These are phyloP conservation scores for Dillenia suffruticosa DNA, from an alignment of 164 flowering plant genomes.

Conservation along the genomic window DNA sequence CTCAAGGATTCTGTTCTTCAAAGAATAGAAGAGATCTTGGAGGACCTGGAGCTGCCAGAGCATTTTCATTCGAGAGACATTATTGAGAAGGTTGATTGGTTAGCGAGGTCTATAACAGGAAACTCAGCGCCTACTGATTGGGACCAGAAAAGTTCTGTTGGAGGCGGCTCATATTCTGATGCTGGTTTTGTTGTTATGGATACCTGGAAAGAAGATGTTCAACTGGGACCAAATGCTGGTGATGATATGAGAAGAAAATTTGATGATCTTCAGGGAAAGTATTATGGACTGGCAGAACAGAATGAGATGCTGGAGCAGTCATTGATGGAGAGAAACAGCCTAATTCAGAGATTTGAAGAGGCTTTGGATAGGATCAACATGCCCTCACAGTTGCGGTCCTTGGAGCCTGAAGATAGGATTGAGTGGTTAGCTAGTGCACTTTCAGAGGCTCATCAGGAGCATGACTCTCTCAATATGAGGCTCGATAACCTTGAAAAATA, in stretches of 20 bases:
- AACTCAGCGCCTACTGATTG: conserved; percentile 57
- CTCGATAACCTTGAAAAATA: conserved; percentile 52
- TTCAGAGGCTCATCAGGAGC: conserved; percentile 56
- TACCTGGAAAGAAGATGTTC: conserved; percentile 63
- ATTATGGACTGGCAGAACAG: conserved; percentile 90
- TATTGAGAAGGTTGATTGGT: conserved; percentile 87
- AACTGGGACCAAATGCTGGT: conserved; percentile 28
- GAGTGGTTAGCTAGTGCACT: conserved; percentile 77
- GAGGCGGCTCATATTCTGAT: conserved; percentile 66
- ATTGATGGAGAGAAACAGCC: conserved; percentile 82
- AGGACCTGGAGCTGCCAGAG: conserved; percentile 92
- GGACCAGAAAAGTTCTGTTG: conserved; percentile 72
- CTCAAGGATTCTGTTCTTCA: conserved; percentile 91
- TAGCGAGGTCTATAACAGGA: conserved; percentile 64
- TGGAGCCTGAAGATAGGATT: conserved; percentile 83
- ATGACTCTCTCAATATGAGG: conserved; percentile 48
- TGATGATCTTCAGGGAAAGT: conserved; percentile 83
- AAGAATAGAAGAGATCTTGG: conserved; percentile 91
- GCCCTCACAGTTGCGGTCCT: conserved; percentile 65
- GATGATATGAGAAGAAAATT: conserved; percentile 69
- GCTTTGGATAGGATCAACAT: conserved; percentile 62
- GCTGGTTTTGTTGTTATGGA: conserved; percentile 56
- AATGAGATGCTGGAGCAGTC: conserved; percentile 99
- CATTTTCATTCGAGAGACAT: conserved; percentile 75
- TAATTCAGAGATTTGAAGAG: conserved; percentile 91